These are phyloP conservation scores for Acephala macrosclerotiorum DNA, from an alignment of 2,329 filamentous ascomycete genomes.

Conservation along the genomic window DNA sequence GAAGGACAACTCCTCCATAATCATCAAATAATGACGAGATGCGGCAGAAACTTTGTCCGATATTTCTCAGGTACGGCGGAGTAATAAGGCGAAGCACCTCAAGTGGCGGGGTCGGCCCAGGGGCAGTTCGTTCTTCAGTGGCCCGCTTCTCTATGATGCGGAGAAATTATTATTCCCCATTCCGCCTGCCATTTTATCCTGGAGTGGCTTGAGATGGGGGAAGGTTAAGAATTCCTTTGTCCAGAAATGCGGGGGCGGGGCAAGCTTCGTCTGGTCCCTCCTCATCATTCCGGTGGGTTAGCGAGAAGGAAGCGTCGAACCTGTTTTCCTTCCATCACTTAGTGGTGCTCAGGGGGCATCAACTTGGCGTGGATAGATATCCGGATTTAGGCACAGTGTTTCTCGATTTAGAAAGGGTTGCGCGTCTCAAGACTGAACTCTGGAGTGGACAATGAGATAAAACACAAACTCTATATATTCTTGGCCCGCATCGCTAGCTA, in stretches of 20 bases:
- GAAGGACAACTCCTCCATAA: background rate
- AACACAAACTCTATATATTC: too few species aligned
- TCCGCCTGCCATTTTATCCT: too few species aligned
- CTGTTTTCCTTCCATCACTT: too few species aligned
- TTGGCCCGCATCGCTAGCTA: too few species aligned
- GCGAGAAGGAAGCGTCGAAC: background rate
- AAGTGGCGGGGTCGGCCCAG: background rate
- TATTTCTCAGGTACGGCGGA: background rate
- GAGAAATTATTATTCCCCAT: background rate
- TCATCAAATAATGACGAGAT: background rate
- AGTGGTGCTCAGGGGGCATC: too few species aligned
- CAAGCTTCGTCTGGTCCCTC: background rate
- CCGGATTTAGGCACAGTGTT: too few species aligned
- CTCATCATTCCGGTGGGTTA: background rate
- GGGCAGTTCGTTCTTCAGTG: background rate
- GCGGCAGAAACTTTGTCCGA: background rate
- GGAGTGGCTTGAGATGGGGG: too few species aligned
- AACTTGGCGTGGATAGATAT: too few species aligned
- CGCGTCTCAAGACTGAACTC: too few species aligned
- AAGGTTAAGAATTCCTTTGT: background rate
- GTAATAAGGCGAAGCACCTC: background rate
- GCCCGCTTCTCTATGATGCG: background rate
- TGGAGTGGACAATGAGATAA: too few species aligned
- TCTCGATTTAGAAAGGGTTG: too few species aligned
- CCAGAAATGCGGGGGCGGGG: background rate